Evolutionary conservation across 768 basidiomycete genomes (phyloP), one percentile per base, ranked within the genome.

Genomic region (Crepidotus variabilis): DNA sequence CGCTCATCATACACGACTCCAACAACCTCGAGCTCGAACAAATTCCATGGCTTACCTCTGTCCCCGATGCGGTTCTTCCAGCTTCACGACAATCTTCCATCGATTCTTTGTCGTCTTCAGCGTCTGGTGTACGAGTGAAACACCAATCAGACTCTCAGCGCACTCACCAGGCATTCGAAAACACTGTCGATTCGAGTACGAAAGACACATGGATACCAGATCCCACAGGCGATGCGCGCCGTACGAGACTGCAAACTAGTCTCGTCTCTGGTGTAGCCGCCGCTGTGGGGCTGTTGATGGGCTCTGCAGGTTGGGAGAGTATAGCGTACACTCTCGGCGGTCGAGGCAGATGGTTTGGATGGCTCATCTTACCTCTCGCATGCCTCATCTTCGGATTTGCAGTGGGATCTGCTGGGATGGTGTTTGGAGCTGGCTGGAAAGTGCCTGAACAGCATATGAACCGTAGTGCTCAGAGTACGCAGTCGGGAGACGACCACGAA

Each of bases 1-100:
- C 67, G 6, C 54, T 76, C 5, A 60, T 61, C 10, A 67, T 78
- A 13, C 73, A 75, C 56, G 72, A 78, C 60, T 60, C 65, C 33
- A 67, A 67, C 55, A 50, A 65, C 5, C 61, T 68, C 24, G 74
- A 78, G 55, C 70, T 78, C 14, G 67, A 75, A 53, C 60, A 61
- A 46, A 71, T 76, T 6, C 71, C 72, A 7, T 62, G 39, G 39
- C 39, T 43, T 69, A 1, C 69, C 66, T 8, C 62, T 65, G 1
- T 60, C 65, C 1, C 55, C 62, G 0, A 36, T 57, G 0, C 55
- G 64, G 18, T 43, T 20, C 18, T 20, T 11, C 18, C 39, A 20
- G 47, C 51, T 60, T 1, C 47, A 51, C 46, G 52, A 61, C 6
- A 54, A 64, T 22, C 51, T 8, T 28, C 28, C 28, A 28, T 8